A percentile compares a stretch with the other conserved stretches of the same genome.
phyloP scores from a whole-genome alignment of 306 rosid genomes.

The Prunus davidiana region DNA sequence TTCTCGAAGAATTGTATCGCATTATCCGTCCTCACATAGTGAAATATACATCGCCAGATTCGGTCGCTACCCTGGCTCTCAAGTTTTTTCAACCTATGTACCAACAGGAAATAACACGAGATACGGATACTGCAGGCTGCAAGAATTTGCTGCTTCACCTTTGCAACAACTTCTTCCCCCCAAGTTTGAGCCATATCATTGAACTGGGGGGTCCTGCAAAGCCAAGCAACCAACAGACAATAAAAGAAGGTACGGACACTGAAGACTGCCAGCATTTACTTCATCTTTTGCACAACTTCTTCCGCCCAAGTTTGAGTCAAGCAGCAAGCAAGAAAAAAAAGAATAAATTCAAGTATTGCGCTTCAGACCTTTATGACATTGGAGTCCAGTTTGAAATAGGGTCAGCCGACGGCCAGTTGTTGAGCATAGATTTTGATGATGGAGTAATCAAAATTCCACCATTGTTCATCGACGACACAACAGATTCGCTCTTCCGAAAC shows the following conservation, averaged over 20 bases:
- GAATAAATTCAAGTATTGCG: too few relatives aligned
- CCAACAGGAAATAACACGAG: not conserved
- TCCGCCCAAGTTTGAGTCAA: not conserved
- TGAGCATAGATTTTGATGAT: not conserved
- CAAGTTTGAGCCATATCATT: too few relatives aligned
- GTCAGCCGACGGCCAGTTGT: not conserved
- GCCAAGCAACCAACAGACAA: too few relatives aligned
- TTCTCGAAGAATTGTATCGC: not conserved
- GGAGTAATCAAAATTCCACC: constrained; percentile 10
- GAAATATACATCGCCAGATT: fast-evolving
- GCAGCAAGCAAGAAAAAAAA: not conserved
- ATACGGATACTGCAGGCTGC: too few relatives aligned
- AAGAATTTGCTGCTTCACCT: too few relatives aligned
- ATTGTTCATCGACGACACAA: constrained; percentile 6
- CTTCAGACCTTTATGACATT: too few relatives aligned
- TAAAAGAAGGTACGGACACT: not conserved
- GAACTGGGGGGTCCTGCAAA: too few relatives aligned
- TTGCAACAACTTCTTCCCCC: too few relatives aligned
- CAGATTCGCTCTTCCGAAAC: constrained; percentile 25
- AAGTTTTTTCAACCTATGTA: not conserved
- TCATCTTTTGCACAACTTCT: not conserved
- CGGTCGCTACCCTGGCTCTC: not conserved
- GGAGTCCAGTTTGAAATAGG: not conserved
- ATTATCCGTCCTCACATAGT: not conserved
- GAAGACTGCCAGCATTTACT: not conserved